Evolutionary conservation across 192 early-diverging fungal genomes (phyloP).

Genomic region (Tieghemiomyces parasiticus): DNA sequence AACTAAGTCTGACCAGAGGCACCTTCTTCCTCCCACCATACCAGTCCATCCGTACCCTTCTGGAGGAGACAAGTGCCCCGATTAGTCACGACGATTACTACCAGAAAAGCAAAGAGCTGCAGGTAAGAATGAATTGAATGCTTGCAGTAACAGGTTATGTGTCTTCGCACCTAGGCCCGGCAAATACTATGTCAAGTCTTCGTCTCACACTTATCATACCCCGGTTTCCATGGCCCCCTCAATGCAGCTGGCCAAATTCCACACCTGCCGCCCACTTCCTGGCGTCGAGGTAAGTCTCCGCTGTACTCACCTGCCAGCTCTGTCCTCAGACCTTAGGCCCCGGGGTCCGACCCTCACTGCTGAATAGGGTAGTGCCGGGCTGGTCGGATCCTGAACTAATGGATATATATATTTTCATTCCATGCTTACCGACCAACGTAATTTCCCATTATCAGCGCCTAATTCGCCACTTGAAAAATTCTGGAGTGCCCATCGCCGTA

Average conservation of each 20-base stretch:
- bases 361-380: no score
- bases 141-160: conserved; percentile 1
- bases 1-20: neutral
- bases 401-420: no score
- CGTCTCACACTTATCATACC: no score
- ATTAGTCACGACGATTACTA: conserved; percentile 75
- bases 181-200: no score
- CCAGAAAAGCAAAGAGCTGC: conserved; percentile 32
- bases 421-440: no score
- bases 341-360: no score
- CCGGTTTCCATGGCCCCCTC: conserved; percentile 5
- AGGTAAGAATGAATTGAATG: conserved; percentile 19
- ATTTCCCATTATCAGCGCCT: no score
- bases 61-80: conserved; percentile 46
- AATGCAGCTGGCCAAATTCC: conserved; percentile 38
- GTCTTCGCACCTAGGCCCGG: no score
- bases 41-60: conserved; percentile 39
- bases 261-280: conserved; percentile 44
- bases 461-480: conserved; percentile 50
- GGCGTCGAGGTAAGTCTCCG: conserved; percentile 41
- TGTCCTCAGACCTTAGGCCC: no score
- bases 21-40: no score
- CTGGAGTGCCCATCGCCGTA: conserved; percentile 63
- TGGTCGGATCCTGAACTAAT: no score
- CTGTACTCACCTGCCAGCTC: no score